Percentiles rank a stretch among this genome's conserved stretches.
phyloP scores from a whole-genome alignment of 768 basidiomycete genomes.

The Vararia minispora region DNA sequence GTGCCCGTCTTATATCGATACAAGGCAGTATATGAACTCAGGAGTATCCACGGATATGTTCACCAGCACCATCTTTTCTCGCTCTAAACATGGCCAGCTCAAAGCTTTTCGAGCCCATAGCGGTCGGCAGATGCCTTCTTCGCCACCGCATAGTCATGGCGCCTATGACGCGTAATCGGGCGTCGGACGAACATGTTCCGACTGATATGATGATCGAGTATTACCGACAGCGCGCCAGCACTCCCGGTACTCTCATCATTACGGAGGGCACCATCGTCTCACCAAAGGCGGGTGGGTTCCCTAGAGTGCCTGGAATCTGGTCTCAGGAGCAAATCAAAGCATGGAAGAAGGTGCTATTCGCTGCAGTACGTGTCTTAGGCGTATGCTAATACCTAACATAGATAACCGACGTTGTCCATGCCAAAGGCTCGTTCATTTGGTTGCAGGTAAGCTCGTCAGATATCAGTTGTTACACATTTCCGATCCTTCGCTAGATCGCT shows the following conservation, averaged over 20 bases:
- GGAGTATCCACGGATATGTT: too few species aligned
- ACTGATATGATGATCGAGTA: constrained; percentile 5
- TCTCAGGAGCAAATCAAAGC: background rate
- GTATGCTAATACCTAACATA: constrained; percentile 3
- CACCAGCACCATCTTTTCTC: too few species aligned
- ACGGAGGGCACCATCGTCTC: constrained; percentile 25
- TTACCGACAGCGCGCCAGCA: constrained; percentile 5
- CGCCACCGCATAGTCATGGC: constrained; percentile 15
- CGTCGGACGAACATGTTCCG: constrained; percentile 6
- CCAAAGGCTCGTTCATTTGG: constrained; percentile 23
- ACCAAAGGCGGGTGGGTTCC: constrained; percentile 17
- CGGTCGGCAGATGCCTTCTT: constrained; percentile 10
- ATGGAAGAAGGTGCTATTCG: constrained; percentile 4
- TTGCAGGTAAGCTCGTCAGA: too few species aligned
- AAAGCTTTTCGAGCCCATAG: constrained; percentile 15
- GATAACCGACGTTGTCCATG: constrained; percentile 25
- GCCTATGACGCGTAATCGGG: constrained; percentile 14
- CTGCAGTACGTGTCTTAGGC: background rate
- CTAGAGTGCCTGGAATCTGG: constrained; percentile 22
- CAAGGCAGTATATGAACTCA: too few species aligned
- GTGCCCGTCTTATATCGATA: too few species aligned
- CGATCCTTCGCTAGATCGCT: too few species aligned
- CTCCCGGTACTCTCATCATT: constrained; percentile 18
- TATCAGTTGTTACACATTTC: too few species aligned
- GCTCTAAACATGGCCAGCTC: too few species aligned